Evolutionary conservation across 2,329 filamentous ascomycete species (phyloP), one percentile per base, ranked within the genome.

Genomic region (Raffaelea albimanens): DNA sequence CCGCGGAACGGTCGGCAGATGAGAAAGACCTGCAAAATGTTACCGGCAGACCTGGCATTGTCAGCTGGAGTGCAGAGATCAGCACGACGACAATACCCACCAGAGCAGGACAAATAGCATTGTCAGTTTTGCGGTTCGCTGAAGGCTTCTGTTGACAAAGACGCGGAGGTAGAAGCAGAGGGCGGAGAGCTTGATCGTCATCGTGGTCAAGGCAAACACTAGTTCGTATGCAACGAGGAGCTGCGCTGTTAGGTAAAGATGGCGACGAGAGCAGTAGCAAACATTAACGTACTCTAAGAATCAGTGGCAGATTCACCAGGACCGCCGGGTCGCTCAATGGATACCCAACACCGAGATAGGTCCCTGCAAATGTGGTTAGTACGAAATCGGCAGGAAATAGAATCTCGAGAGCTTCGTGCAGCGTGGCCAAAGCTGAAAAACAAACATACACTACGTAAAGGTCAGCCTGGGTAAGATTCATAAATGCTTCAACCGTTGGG

Each of bases 81-180:
- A n/a, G n/a, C n/a, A n/a, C n/a, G n/a, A n/a, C n/a, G n/a, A n/a
- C n/a, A n/a, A n/a, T n/a, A n/a, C n/a, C n/a, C 29, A 38, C 33
- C 43, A 38, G 13, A 33, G 4, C 10, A 44, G 9, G 7, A 44
- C 43, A 18, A 44, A 44, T 10, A 13, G 19, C 25, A 44, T 31
- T 13, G 20, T 19, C 4, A 44, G 5, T 10, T 44, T 44, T 13
- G 33, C 21, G 7, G 33, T 20, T 5, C 21, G 31, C 33, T 44
- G 31, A 19, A 44, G 19, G 13, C 9, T 20, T 0, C 48, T 49
- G 0, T 59, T 57, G 0, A 71, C 71, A 50, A 79, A 79, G 43
- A 79, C 70, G 40, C 71, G 67, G 3, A 73, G 59, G 53, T 76
- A 78, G 58, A 79, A 76, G 54, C 73, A 65, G 1, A 78, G 59